Conservation (phyloP, 345 rosid genomes). For the Lepidium sativum region DNA sequence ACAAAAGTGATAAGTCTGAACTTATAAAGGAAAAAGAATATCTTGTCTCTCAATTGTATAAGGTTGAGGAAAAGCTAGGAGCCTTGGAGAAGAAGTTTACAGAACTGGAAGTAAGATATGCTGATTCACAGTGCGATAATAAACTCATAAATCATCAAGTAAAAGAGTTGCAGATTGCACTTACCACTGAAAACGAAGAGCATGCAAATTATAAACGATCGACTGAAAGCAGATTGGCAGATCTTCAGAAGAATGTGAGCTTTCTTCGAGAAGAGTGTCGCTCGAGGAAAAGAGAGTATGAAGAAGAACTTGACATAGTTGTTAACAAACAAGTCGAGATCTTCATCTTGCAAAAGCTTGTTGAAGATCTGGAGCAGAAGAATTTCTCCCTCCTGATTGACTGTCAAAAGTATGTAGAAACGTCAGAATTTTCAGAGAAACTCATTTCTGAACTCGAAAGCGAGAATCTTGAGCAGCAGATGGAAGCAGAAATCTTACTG, state of each 20-base stretch:
- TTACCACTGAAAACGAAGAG: conserved; percentile 55
- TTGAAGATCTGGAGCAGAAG: conserved; percentile 65
- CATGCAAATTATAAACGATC: conserved; percentile 40
- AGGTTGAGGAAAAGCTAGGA: conserved; percentile 48
- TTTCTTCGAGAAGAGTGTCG: conserved; percentile 61
- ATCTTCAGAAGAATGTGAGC: conserved; percentile 60
- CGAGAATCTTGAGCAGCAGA: conserved; percentile 77
- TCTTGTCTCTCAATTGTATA: conserved; percentile 48
- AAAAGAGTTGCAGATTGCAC: conserved; percentile 50
- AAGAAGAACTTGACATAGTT: conserved; percentile 84
- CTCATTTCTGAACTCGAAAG: conserved; percentile 63
- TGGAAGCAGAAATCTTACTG: conserved; percentile 57
- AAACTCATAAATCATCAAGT: conserved; percentile 40
- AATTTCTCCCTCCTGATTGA: conserved; percentile 60
- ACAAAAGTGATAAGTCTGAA: conserved; percentile 61
- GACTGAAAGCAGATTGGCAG: conserved; percentile 54
- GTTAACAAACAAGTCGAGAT: conserved; percentile 77
- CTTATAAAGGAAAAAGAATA: conserved; percentile 46
- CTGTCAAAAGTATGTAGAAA: conserved; percentile 63
- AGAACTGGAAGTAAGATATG: conserved; percentile 51
- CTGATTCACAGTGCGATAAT: conserved; percentile 54
- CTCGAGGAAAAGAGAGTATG: conserved; percentile 63
- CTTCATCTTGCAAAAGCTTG: conserved; percentile 60
- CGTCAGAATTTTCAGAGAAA: conserved; percentile 59
- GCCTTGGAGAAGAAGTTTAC: conserved; percentile 61